Base-by-base conservation (phyloP, 2,329 filamentous ascomycete genomes). In the Penicillium sp. region DNA sequence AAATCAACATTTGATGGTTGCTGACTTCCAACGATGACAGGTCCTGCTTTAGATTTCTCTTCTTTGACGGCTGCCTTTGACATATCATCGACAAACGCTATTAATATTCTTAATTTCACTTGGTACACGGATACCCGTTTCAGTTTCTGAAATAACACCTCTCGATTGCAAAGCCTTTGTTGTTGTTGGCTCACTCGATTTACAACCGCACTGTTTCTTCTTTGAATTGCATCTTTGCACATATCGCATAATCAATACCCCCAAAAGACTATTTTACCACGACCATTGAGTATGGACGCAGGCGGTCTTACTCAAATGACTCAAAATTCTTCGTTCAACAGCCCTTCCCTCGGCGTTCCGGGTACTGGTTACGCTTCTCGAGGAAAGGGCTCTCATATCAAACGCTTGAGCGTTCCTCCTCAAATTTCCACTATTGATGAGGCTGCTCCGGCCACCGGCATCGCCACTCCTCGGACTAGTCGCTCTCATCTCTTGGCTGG, bases 291-390 rank as follows among this genome's bases (percentile, higher is more conserved):
- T 71, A 76, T 95, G 88, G 89, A 96, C 93, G 87, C 93, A 85
- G 93, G 93, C 84, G 91, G 91, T 94, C 90, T 96, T 81, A 88
- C 91, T 94, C 91, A 95, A 84, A 97, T 97, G 93, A 90, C 91
- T 80, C 93, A 91, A 81, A 90, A 87, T 75, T 89, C 89, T 74
- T 78, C 83, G 73, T 81, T 88, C 74, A 80, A 83, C 71, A 83
- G 83, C 67, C 72, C 67, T 74, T 87, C 85, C 66, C 81, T 96
- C 66, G 85, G 86, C 69, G 85, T 90, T 77, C 88, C 91, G 53
- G 81, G 84, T 61, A 85, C 88, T 63, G 90, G 91, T 68, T 89
- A 96, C 70, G 91, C 90, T 62, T 93, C 92, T 66, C 88, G 94
- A 65, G 84, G 85, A 63, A 90, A 95, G 69, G 89, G 90, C 63